phyloP scores from a whole-genome alignment of 2,329 filamentous ascomycete genomes.

The Calonectria montana region DNA sequence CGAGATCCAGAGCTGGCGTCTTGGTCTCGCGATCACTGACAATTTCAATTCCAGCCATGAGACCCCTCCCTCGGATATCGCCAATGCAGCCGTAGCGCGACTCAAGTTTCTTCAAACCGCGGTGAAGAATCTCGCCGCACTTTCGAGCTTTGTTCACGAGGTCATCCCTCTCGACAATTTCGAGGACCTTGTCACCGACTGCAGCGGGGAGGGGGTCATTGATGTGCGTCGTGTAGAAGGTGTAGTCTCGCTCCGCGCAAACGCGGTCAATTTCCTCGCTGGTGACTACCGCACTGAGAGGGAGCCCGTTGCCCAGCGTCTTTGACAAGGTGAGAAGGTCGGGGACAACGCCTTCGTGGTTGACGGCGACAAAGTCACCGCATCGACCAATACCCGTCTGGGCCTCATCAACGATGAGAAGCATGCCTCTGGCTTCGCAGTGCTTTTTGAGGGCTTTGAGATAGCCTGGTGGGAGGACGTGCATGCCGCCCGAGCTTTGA shows the following conservation, averaged over 20 bases:
- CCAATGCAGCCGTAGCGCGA: conserved; percentile 70
- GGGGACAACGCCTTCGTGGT: conserved; percentile 64
- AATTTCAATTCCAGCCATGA: conserved; percentile 70
- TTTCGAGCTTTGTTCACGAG: conserved; percentile 58
- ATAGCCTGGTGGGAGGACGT: conserved; percentile 69
- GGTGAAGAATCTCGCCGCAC: conserved; percentile 59
- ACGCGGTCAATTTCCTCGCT: conserved; percentile 62
- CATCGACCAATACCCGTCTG: conserved; percentile 69
- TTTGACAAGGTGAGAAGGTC: conserved; percentile 72
- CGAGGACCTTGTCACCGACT: conserved; percentile 70
- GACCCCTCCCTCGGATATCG: conserved; percentile 68
- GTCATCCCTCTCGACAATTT: conserved; percentile 68
- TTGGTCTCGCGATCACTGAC: conserved; percentile 62
- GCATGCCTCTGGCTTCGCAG: conserved; percentile 67
- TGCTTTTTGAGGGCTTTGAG: conserved; percentile 65
- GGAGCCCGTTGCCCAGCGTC: conserved; percentile 70
- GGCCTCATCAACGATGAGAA: conserved; percentile 71
- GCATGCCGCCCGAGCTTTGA: conserved; percentile 68
- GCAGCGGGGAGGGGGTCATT: conserved; percentile 72
- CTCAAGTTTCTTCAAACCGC: conserved; percentile 58
- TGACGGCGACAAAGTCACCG: conserved; percentile 69
- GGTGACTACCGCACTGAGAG: conserved; percentile 68
- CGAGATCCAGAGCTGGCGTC: conserved; percentile 58
- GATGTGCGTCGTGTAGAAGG: conserved; percentile 71
- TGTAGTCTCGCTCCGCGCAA: conserved; percentile 60